These are phyloP conservation scores for Macadamia tetraphylla DNA, from an alignment of 164 flowering plant species.

Conservation along the genomic window DNA sequence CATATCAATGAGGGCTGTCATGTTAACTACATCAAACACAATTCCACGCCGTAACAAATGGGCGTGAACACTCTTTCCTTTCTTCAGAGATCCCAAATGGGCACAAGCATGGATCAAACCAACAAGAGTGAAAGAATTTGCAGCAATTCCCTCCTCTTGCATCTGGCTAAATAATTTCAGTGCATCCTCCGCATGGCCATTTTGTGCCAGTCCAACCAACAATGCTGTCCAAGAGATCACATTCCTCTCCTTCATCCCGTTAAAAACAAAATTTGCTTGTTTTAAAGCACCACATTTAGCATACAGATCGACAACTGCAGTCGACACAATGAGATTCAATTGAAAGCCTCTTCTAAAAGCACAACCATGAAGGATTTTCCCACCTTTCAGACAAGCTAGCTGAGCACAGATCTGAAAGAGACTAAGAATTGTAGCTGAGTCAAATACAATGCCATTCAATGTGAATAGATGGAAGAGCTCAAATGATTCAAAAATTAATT, in stretches of 20 bases:
- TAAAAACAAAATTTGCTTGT: constrained; percentile 27
- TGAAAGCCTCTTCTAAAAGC: constrained; percentile 27
- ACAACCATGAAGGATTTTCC: constrained; percentile 36
- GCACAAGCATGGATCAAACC: no score
- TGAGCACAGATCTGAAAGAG: constrained; percentile 36
- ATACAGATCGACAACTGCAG: constrained; percentile 44
- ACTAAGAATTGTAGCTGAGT: constrained; percentile 33
- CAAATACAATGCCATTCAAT: constrained; percentile 17
- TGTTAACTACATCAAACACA: no score
- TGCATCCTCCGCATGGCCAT: constrained; percentile 42
- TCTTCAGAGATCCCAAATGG: no score
- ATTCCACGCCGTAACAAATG: no score
- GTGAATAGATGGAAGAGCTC: constrained; percentile 19
- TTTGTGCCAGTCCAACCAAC: constrained; percentile 42
- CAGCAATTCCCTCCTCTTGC: constrained; percentile 30
- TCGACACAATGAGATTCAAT: constrained; percentile 24
- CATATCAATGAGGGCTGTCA: no score
- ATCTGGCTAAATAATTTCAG: constrained; percentile 25
- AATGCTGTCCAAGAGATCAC: constrained; percentile 42
- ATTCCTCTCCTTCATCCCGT: constrained; percentile 32
- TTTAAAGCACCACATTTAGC: constrained; percentile 32
- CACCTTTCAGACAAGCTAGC: constrained; percentile 22
- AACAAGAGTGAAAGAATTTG: constrained; percentile 30
- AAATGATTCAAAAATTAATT: constrained; percentile 28
- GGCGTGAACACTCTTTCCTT: no score